Evolutionary conservation across 768 basidiomycete species (phyloP).

Genomic region (Hemileccinum impolitum): DNA sequence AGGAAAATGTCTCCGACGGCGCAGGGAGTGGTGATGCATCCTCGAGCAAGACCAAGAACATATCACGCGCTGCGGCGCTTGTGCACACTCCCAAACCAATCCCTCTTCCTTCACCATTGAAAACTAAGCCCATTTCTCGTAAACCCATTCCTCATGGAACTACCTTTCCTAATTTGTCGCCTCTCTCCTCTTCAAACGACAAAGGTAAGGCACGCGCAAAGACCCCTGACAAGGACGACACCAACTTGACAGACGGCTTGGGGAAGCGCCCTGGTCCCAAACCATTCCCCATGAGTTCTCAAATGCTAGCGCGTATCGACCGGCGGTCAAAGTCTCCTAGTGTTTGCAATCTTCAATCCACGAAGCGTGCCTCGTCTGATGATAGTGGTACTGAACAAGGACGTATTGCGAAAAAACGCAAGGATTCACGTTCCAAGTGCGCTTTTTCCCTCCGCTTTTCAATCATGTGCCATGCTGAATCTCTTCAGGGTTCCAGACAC

Average conservation of each 20-base stretch:
- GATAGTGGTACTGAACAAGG: constrained; percentile 29
- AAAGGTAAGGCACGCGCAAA: constrained; percentile 19
- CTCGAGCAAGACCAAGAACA: constrained; percentile 12
- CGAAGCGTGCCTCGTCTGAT: constrained; percentile 34
- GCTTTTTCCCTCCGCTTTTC: constrained; percentile 2
- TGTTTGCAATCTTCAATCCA: constrained; percentile 5
- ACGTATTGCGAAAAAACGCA: constrained; percentile 32
- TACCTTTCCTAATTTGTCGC: constrained; percentile 25
- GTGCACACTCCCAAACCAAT: neutral
- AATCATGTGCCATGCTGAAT: neutral
- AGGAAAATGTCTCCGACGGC: constrained; percentile 19
- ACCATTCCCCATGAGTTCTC: constrained; percentile 51
- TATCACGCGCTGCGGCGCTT: constrained; percentile 8
- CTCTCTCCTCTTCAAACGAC: constrained; percentile 12
- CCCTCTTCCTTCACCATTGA: constrained; percentile 23
- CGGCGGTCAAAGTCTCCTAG: constrained; percentile 25
- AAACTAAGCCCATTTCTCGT: too few relatives aligned
- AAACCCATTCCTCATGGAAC: constrained; percentile 7
- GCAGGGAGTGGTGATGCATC: constrained; percentile 8
- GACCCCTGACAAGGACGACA: constrained; percentile 1
- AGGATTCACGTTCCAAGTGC: constrained; percentile 22
- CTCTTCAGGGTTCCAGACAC: constrained; percentile 3
- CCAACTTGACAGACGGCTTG: neutral
- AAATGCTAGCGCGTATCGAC: constrained; percentile 39
- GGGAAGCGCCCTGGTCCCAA: constrained; percentile 5